A percentile compares a stretch with the other conserved stretches of the same genome.
Conservation (phyloP, 176 grass and related monocot genomes). For the Tillandsia fasciculata region DNA sequence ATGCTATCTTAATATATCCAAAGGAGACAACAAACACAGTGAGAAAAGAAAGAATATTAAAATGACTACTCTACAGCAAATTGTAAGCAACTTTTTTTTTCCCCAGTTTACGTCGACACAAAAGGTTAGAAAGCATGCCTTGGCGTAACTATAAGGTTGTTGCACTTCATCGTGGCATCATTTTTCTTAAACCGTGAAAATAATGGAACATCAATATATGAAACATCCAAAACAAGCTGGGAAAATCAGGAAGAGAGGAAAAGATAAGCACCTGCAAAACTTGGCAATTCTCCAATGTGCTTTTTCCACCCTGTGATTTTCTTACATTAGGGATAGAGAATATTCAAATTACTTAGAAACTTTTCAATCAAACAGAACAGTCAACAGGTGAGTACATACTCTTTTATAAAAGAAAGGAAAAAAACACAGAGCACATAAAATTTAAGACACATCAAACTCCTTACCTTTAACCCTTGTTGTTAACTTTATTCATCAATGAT, state of each 20-base stretch:
- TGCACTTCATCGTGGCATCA: too few species aligned
- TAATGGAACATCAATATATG: not conserved
- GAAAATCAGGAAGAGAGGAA: not conserved
- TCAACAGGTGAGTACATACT: not conserved
- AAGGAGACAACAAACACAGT: not conserved
- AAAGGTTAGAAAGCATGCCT: too few species aligned
- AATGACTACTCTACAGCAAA: not conserved
- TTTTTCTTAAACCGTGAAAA: too few species aligned
- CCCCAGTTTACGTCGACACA: too few species aligned
- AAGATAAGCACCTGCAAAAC: conserved; percentile 61
- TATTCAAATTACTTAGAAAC: not conserved
- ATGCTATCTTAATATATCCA: not conserved
- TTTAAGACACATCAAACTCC: not conserved
- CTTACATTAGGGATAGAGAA: not conserved
- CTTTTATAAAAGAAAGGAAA: not conserved
- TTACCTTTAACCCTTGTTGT: not conserved
- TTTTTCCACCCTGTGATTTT: conserved; percentile 69
- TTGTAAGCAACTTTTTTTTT: not conserved
- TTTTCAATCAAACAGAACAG: not conserved
- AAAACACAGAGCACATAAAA: not conserved
- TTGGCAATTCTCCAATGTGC: conserved; percentile 96
- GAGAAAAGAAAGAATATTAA: not conserved
- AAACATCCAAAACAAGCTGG: not conserved
- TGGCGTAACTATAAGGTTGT: too few species aligned
- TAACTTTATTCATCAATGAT: not conserved